A percentile compares a stretch with the other conserved stretches of the same genome.
phyloP scores from a whole-genome alignment of 2,329 filamentous ascomycete species.

The Orbilia blumenaviensis region DNA sequence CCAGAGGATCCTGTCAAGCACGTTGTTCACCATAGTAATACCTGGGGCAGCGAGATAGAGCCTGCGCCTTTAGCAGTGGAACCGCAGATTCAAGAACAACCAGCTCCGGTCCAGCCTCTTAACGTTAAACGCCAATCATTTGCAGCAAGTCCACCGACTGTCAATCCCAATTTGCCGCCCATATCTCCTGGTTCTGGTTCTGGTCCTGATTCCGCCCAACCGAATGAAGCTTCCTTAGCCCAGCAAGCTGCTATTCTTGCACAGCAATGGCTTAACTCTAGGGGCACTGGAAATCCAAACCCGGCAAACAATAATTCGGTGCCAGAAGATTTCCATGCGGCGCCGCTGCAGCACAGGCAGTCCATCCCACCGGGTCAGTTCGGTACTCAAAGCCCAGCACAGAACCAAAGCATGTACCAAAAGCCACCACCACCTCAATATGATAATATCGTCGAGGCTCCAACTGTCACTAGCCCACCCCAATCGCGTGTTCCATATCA shows the following conservation, averaged over 20 bases:
- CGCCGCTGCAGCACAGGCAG: conserved; percentile 24
- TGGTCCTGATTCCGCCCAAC: conserved; percentile 9
- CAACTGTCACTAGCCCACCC: not conserved
- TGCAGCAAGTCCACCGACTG: not conserved
- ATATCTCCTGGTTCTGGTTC: not conserved
- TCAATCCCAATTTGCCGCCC: not conserved
- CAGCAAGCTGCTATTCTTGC: conserved; percentile 51
- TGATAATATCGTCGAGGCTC: not conserved
- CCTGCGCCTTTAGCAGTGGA: not conserved
- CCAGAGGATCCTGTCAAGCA: conserved; percentile 26
- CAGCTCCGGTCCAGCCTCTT: conserved; percentile 31
- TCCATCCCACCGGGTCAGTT: conserved; percentile 23
- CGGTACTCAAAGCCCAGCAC: conserved; percentile 12
- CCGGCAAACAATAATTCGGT: not conserved
- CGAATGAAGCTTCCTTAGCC: conserved; percentile 32
- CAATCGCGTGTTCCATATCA: conserved; percentile 16
- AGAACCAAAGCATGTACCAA: conserved; percentile 22
- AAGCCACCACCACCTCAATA: conserved; percentile 14
- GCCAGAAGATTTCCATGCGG: not conserved
- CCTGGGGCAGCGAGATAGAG: conserved; percentile 28
- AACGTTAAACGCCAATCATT: conserved; percentile 37
- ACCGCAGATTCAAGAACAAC: conserved; percentile 8
- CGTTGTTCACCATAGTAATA: conserved; percentile 12
- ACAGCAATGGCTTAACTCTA: conserved; percentile 33
- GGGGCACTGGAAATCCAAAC: not conserved